Conservation (phyloP, 345 rosid species). For the Boechera stricta region DNA sequence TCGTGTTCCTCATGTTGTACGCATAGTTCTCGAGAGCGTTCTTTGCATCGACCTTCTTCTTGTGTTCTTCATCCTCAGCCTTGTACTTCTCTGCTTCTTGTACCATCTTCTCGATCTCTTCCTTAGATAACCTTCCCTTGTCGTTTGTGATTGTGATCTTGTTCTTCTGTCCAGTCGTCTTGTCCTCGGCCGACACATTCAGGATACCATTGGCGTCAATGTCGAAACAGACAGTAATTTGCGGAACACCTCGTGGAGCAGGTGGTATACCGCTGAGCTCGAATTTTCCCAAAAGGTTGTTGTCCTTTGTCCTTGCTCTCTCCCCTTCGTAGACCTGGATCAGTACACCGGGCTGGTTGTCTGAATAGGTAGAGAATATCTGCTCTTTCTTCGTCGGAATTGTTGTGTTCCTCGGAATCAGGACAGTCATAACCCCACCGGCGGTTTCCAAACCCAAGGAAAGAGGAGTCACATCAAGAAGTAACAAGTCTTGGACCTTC, state of each 20-base stretch:
- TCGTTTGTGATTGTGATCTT: constrained; percentile 71
- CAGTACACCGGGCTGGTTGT: constrained; percentile 66
- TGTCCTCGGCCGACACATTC: constrained; percentile 70
- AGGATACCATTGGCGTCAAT: constrained; percentile 52
- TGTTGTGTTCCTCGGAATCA: constrained; percentile 66
- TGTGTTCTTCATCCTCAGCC: constrained; percentile 64
- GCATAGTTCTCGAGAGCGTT: constrained; percentile 57
- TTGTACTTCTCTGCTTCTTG: constrained; percentile 72
- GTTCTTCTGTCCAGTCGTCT: constrained; percentile 72
- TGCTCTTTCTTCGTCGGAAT: constrained; percentile 70
- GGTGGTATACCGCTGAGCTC: constrained; percentile 69
- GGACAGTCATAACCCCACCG: constrained; percentile 67
- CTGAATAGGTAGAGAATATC: constrained; percentile 63
- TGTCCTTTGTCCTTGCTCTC: constrained; percentile 60
- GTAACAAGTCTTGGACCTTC: constrained; percentile 64
- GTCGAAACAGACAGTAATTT: constrained; percentile 39
- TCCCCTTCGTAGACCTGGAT: constrained; percentile 74
- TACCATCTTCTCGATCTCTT: constrained; percentile 71
- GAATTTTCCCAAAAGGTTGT: constrained; percentile 66
- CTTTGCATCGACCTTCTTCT: constrained; percentile 72
- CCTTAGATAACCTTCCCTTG: constrained; percentile 64
- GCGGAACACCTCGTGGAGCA: constrained; percentile 65
- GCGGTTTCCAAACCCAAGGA: constrained; percentile 66
- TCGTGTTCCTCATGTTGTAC: constrained; percentile 67
- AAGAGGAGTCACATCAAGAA: constrained; percentile 61